Evolutionary conservation across 2,329 filamentous ascomycete species (phyloP).

Genomic region (Cytospora schulzeri): DNA sequence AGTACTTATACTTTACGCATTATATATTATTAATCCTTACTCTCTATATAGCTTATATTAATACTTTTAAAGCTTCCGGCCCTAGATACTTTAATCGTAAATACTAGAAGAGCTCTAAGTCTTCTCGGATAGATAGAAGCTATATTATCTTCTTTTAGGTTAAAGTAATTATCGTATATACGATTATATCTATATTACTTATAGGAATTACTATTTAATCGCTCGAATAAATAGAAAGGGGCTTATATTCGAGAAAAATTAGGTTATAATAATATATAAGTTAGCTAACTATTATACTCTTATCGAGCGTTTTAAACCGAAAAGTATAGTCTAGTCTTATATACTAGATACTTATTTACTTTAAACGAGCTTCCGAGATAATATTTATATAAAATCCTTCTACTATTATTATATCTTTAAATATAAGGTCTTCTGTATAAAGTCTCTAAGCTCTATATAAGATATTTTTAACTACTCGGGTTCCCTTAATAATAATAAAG

Average conservation of each 20-base stretch:
- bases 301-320: neutral
- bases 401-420: neutral
- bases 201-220: neutral
- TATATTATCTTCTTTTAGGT: neutral
- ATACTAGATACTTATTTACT: neutral
- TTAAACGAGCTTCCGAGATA: neutral
- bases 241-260: neutral
- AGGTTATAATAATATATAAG: neutral
- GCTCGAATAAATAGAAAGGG: neutral
- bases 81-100: neutral
- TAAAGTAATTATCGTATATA: neutral
- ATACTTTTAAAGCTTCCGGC: neutral
- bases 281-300: neutral
- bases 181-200: neutral
- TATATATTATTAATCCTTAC: neutral
- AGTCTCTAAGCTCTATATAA: neutral
- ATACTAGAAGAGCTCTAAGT: neutral
- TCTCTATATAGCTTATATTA: neutral
- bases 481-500: neutral
- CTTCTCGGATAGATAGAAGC: neutral
- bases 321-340: neutral
- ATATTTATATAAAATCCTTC: neutral
- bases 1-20: neutral
- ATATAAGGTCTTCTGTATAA: neutral
- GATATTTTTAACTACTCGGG: neutral